These are phyloP conservation scores for Sporobolomyces roseus DNA, from an alignment of 768 basidiomycete genomes.

Conservation along the genomic window DNA sequence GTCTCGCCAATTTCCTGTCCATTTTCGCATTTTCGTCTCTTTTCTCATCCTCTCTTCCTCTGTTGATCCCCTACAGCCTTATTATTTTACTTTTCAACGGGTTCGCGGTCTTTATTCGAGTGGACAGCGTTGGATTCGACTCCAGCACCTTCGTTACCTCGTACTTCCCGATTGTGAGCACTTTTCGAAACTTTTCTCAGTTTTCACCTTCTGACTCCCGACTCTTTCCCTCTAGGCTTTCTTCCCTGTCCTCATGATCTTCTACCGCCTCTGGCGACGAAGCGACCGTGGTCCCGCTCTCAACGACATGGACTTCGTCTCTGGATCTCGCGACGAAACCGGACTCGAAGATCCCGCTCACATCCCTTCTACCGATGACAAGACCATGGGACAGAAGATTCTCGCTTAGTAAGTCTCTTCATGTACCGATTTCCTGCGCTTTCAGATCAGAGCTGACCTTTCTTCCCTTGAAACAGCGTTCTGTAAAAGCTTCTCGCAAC, in stretches of 20 bases:
- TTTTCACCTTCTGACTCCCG: neutral
- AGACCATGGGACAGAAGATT: constrained; percentile 17
- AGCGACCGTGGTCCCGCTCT: constrained; percentile 6
- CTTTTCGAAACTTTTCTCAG: constrained; percentile 13
- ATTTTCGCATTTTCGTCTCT: too few relatives aligned
- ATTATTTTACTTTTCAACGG: constrained; percentile 42
- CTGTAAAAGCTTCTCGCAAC: neutral
- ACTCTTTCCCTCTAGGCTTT: neutral
- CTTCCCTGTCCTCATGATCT: constrained; percentile 13
- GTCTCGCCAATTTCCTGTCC: too few relatives aligned
- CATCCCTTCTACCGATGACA: constrained; percentile 15
- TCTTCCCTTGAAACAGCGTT: neutral
- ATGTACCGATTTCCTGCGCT: neutral
- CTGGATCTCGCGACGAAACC: constrained; percentile 32
- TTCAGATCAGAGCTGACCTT: neutral
- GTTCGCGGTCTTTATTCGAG: constrained; percentile 22
- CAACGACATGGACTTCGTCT: constrained; percentile 27
- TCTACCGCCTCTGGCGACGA: constrained; percentile 33
- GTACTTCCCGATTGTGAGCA: constrained; percentile 29
- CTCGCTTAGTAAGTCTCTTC: constrained; percentile 8
- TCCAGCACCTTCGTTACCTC: constrained; percentile 13
- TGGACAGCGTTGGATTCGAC: constrained; percentile 12
- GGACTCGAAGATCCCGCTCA: constrained; percentile 11
- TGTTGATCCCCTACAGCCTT: too few relatives aligned
- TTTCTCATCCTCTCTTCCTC: too few relatives aligned